Base-by-base conservation (phyloP, 306 rosid species). In the Adenanthera pavonina region DNA sequence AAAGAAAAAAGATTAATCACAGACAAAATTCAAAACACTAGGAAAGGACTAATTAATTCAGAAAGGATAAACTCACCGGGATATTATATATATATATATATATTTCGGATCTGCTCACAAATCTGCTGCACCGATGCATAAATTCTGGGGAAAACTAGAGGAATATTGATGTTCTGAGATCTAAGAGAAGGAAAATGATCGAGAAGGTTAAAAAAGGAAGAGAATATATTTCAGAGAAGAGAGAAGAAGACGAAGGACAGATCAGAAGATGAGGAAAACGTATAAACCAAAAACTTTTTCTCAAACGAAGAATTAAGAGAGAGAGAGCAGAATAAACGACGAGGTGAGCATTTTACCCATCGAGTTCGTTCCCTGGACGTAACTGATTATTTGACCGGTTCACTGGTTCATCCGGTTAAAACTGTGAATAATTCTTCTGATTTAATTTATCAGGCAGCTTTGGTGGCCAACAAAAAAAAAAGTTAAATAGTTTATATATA, bases 331-430 rank as follows among this genome's bases (percentile, higher is more conserved):
- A 25, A 59, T 59, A 59, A 25, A 25, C 7, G 35, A 57, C 30
- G 62, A 56, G 62, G 3, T 6, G 5, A 12, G 11, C 33, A 13
- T 35, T 57, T 20, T 30, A 3, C 17, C 13, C 41, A 14, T 61
- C 41, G 5, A 64, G 46, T 34, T 34, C 4, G 19, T 57, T 57
- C 35, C 64, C 70, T 3, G 3, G n/a, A 64, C 70, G 70, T 14
- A 35, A 36, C 46, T 13, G 70, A 15, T 15, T 14, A 15, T 65
- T 10, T 43, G 52, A 68, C 73, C n/a, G 77, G 60, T 46, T 61
- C 74, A 79, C 86, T 83, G 80, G 74, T 84, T 67, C 7, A 33
- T 12, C 40, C 60, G 82, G 85, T 62, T 41, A 48, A 65, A 65
- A 69, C 30, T 74, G 56, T 54, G 8, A 5, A 25, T 38, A 3